Evolutionary conservation across 129 eudicot species (phyloP), one percentile per base, ranked within the genome.

Genomic region (Helianthus annuus): DNA sequence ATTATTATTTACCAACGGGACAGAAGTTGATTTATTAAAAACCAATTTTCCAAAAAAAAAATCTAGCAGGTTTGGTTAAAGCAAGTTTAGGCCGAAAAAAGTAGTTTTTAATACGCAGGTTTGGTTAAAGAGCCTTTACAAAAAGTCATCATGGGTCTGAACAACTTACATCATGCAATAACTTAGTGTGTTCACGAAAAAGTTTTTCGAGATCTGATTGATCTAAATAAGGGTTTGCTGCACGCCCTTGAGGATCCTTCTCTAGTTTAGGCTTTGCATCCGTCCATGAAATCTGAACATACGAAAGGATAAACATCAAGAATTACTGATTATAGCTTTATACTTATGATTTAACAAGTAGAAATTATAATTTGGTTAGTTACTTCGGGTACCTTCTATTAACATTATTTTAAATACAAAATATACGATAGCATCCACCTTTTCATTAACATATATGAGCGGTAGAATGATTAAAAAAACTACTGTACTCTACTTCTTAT

Each of bases 201-300:
- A 95, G 96, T 83, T 90, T 95, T 75, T 95, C 99, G 11, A 88
- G 78, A 75, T 95, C 99, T 17, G 96, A 86, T 75, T 86, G 88
- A 76, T 95, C 97, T 72, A 95, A 75, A 64, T 91, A 81, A 59
- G 96, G 83, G 77, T 83, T 90, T 15, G 85, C 88, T 19, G 94
- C 88, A 73, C 99, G 97, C n/a, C 88, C 88, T 86, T 95, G 99
- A 64, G 99, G 99, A 81, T 95, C 99, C 88, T 91, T 91, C 81
- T 90, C 97, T 68, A 95, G 84, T 79, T 86, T 95, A 38, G 82
- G 71, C 78, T 88, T 95, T 66, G 97, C 93, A 49, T 95, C 99
- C n/a, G 93, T 86, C 99, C 99, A 95, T 7, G 94, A 91, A 45
- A 87, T 88, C 99, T 94, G 56, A 44, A 56, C 14, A 7, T 14